These are phyloP conservation scores for Thalassiosira mediterranea DNA, from an alignment of 352 stramenopile species.

Conservation along the genomic window DNA sequence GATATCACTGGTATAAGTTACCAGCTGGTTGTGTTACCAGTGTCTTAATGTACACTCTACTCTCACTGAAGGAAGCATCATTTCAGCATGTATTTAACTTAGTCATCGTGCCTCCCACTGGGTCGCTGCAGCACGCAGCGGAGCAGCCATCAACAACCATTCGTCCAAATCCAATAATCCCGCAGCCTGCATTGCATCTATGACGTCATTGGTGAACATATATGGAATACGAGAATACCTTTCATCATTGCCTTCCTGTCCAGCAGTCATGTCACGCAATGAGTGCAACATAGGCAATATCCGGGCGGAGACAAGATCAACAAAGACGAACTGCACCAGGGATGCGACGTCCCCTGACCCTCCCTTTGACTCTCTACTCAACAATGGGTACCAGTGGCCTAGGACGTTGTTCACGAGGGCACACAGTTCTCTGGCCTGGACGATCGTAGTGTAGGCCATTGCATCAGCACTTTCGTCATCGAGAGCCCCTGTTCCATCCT, in stretches of 20 bases:
- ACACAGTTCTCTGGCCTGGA: slow-evolving; percentile 53
- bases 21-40: too few species aligned
- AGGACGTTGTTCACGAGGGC: slow-evolving; percentile 59
- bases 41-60: too few species aligned
- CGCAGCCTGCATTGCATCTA: slow-evolving; percentile 24
- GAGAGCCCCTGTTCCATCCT: slow-evolving; percentile 26
- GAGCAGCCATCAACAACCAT: slow-evolving; percentile 57
- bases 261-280: slow-evolving; percentile 24
- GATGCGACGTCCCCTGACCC: slow-evolving; percentile 6
- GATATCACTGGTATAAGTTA: too few species aligned
- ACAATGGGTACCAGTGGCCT: slow-evolving; percentile 49
- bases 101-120: too few species aligned
- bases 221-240: too few species aligned
- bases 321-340: slow-evolving; percentile 38
- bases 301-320: slow-evolving; percentile 55
- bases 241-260: slow-evolving; percentile 11
- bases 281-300: slow-evolving; percentile 65
- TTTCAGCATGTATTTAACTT: too few species aligned
- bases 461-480: slow-evolving; percentile 39
- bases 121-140: slow-evolving; percentile 60
- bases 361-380: too few species aligned
- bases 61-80: too few species aligned
- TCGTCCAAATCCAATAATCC: slow-evolving; percentile 55
- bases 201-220: slow-evolving; percentile 49
- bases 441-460: slow-evolving; percentile 43